Base-by-base conservation (phyloP, 2,329 filamentous ascomycete species). In the Sporothrix curviconia region DNA sequence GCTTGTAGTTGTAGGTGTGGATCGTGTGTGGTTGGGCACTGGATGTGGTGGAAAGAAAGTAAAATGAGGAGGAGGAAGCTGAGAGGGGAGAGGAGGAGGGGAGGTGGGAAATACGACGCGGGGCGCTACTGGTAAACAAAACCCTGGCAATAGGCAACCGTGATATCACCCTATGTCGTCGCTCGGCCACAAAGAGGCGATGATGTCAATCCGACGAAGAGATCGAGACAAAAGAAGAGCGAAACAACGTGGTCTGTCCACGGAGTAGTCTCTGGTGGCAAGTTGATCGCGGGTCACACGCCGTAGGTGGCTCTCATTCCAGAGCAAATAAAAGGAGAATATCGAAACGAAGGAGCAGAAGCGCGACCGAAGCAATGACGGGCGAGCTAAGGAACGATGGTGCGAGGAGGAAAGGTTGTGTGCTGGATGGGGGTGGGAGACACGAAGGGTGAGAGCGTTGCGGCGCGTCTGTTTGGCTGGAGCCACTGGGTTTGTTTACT, bases 401-500 rank as follows among this genome's bases (percentile, higher is more conserved):
- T 28, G 39, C 17, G 30, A 36, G 39, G 34, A 44, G 40, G 32
- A 46, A n/a, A 25, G 28, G 25, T 19, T 17, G 24, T 49, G 43
- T 19, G 19, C 12, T 19, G 43, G 14, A 22, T 30, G 22, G 36
- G 25, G 25, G 9, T 19, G 37, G 36, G 32, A 19, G 22, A 30
- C 22, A 28, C 11, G 43, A 19, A 40, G 24, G 30, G 42, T 8
- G 30, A 30, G 52, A 25, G 12, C 24, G 22, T 30, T 24, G 19
- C 50, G 34, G 40, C 42, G 50, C 32, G 50, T 56, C 14, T 56
- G 53, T 46, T 57, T 56, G 59, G 59, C 40, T 53, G 34, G 25
- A n/a, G 46, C 11, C 32, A 34, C 12, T 17, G 36, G 54, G 60
- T 60, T 63, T 63, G 60, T 64, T 66, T 65, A 65, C 64, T 63